Base-by-base conservation (phyloP, 441 rosid genomes). In the Syzygium malaccense region DNA sequence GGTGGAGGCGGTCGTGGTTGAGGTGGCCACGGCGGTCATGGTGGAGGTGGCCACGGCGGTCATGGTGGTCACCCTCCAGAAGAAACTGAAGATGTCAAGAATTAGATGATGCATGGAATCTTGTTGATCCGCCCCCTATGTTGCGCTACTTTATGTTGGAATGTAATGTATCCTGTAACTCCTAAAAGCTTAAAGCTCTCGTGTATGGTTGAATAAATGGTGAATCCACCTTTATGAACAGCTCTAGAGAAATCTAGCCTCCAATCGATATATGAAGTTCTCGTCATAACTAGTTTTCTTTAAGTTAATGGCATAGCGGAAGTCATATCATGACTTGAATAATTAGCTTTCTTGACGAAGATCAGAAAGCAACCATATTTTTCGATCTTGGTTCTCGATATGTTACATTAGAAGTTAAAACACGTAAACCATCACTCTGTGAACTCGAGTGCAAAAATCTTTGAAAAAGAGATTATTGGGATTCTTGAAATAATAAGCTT, bases 1-100 rank as follows among this genome's bases (percentile, higher is more conserved):
- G 58, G 56, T 12, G 78, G 78, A 0, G 55, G 78, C 10, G 6
- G 51, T 26, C 33, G 45, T 19, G 68, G 33, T 4, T 1, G 12
- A 2, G 37, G 33, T 2, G 51, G 51, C 2, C 80, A 32, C 1
- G 85, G 85, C 15, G 10, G 45, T 13, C 49, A 56, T 5, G 45
- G 86, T 6, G 71, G 86, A 41, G 45, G 45, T 41, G 45, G 45
- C 8, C 45, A 7, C 45, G 45, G 45, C 12, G 88, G 86, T 13
- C 90, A 49, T 2, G 88, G 87, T 5, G 84, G 84, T 10, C 64
- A 87, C 55, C 71, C 66, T 41, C 55, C 71, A 30, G 62, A 49
- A 83, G 90, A 60, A 45, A 86, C 86, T n/a, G 88, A 80, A 66
- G 56, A 23, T 30, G 89, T 55, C 55, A 64, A 85, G 64, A 83